Conservation (phyloP, 176 grass and related monocot genomes). For the Microstegium vimineum region DNA sequence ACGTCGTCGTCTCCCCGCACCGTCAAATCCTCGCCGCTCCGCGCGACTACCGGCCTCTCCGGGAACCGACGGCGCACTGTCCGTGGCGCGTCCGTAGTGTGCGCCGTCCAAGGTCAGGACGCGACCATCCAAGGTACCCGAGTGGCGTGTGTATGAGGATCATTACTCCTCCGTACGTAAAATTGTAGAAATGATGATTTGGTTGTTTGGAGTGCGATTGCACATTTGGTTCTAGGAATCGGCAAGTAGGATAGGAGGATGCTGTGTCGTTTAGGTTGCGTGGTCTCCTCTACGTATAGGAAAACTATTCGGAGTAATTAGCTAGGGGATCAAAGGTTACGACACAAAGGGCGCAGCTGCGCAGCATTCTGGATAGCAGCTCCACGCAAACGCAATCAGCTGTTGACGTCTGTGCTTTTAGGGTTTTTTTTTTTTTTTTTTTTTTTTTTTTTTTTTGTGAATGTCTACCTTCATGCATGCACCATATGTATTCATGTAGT, state of each 20-base stretch:
- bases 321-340: neutral
- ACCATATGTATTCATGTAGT: neutral
- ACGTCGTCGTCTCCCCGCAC: neutral
- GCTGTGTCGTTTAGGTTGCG: neutral
- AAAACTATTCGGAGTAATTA: neutral
- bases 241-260: neutral
- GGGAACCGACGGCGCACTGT: neutral
- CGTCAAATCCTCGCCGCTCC: conserved; percentile 25
- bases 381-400: neutral
- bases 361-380: neutral
- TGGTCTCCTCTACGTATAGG: neutral
- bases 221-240: neutral
- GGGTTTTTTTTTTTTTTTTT: too few species aligned
- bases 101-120: conserved; percentile 52
- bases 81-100: conserved; percentile 22
- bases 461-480: neutral
- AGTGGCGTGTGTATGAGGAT: neutral
- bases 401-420: neutral
- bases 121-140: conserved; percentile 49
- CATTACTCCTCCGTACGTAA: neutral
- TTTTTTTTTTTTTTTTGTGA: too few species aligned
- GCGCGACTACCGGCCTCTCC: neutral
- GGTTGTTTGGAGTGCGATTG: neutral
- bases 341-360: too few species aligned
- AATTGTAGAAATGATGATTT: neutral